A percentile compares a stretch with the other conserved stretches of the same genome.
These are phyloP conservation scores for Tuber magnatum DNA, from an alignment of 495 filamentous ascomycete genomes.

Conservation along the genomic window DNA sequence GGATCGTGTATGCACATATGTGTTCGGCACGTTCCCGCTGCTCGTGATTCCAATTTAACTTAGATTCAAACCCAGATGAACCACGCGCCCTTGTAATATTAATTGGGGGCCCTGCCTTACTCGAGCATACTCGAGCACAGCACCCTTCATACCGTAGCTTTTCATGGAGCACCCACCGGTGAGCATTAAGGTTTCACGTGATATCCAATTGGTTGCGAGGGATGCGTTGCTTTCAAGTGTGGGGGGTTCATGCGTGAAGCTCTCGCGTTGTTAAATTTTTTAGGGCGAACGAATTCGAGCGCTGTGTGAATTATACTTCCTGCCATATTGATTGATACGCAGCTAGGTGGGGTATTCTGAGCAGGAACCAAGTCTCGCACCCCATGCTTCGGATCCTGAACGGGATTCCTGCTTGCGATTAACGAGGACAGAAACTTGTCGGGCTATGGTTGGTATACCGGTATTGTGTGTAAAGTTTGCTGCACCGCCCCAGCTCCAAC, in stretches of 20 bases:
- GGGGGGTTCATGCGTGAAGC: not conserved
- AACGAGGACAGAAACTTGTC: not conserved
- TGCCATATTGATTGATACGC: not conserved
- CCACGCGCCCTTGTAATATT: not conserved
- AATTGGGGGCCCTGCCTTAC: not conserved
- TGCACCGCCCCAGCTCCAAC: not conserved
- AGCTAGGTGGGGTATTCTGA: not conserved
- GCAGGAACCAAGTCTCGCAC: not conserved
- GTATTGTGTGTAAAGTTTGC: not conserved
- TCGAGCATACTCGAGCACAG: not conserved
- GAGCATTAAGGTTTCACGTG: not conserved
- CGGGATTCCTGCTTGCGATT: not conserved
- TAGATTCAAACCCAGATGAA: conserved; percentile 1
- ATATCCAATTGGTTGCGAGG: not conserved
- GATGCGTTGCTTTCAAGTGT: not conserved
- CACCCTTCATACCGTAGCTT: not conserved
- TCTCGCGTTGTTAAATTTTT: not conserved
- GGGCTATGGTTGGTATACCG: not conserved
- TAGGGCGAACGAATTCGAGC: not conserved
- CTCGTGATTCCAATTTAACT: not conserved
- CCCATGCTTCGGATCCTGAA: not conserved
- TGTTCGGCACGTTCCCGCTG: not conserved
- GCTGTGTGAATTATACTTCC: not conserved
- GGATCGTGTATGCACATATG: not conserved
- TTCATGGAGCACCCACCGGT: not conserved